phyloP scores from a whole-genome alignment of 2,329 filamentous ascomycete genomes.

The Fusarium nelsonii region DNA sequence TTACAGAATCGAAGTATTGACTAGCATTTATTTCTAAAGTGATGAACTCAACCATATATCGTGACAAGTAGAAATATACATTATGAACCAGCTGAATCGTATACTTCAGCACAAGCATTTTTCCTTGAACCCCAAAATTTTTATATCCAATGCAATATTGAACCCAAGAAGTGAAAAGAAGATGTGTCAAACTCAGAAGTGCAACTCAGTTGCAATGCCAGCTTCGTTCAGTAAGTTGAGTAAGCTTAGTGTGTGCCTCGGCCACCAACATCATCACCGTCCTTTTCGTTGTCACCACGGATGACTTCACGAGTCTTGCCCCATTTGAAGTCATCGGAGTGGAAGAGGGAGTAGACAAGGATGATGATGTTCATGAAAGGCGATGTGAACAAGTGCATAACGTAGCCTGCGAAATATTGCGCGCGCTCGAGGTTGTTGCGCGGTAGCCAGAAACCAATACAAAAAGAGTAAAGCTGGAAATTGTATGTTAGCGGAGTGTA shows the following conservation, averaged over 20 bases:
- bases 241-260: constrained; percentile 42
- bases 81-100: constrained; percentile 22
- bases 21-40: neutral
- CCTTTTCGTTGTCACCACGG: constrained; percentile 45
- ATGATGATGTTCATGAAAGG: constrained; percentile 60
- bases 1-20: neutral
- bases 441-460: constrained; percentile 58
- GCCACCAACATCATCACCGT: constrained; percentile 43
- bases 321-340: constrained; percentile 62
- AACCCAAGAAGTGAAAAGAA: neutral
- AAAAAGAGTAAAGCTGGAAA: constrained; percentile 56
- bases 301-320: constrained; percentile 59
- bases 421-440: constrained; percentile 54
- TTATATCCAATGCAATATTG: neutral
- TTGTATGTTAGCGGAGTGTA: constrained; percentile 26
- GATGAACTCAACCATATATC: neutral
- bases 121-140: neutral
- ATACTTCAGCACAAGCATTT: constrained; percentile 9
- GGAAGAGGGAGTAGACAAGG: constrained; percentile 56
- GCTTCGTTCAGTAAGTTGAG: neutral
- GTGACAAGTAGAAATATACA: constrained; percentile 14
- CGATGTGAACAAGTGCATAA: constrained; percentile 54
- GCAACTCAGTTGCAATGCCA: constrained; percentile 5
- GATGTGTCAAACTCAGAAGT: neutral
- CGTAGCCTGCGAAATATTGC: constrained; percentile 56